These are phyloP conservation scores for Lizonia empirigonia DNA, from an alignment of 2,329 filamentous ascomycete species.

Conservation along the genomic window DNA sequence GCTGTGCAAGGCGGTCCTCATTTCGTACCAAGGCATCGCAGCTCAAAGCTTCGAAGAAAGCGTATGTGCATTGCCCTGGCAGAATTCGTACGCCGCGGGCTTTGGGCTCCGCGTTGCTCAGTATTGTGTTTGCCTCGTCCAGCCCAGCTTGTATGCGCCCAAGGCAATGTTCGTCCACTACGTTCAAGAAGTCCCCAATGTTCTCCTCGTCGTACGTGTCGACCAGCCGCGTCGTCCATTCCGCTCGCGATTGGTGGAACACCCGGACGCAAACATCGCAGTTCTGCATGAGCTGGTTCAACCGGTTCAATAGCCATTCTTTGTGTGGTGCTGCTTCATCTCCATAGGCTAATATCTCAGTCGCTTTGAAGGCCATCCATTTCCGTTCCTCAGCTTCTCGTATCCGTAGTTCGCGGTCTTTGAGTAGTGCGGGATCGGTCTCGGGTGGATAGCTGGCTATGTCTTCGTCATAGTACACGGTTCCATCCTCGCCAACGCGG, in stretches of 20 bases:
- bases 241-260: constrained; percentile 53
- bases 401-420: constrained; percentile 42
- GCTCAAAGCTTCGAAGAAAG: constrained; percentile 87
- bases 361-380: constrained; percentile 49
- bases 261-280: constrained; percentile 59
- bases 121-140: constrained; percentile 48
- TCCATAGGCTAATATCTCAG: constrained; percentile 57
- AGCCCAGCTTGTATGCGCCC: constrained; percentile 52
- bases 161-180: constrained; percentile 54
- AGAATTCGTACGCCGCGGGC: constrained; percentile 58
- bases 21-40: constrained; percentile 75
- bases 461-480: constrained; percentile 55
- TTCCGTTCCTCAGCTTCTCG: constrained; percentile 49
- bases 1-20: constrained; percentile 57
- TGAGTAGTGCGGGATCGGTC: constrained; percentile 35
- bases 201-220: constrained; percentile 53
- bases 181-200: constrained; percentile 51
- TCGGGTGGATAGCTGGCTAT: constrained; percentile 36
- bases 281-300: constrained; percentile 51
- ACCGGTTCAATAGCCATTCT: constrained; percentile 47
- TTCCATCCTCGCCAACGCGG: constrained; percentile 43
- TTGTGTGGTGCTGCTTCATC: constrained; percentile 53
- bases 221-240: constrained; percentile 50
- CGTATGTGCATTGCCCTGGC: constrained; percentile 69
- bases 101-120: constrained; percentile 55